phyloP scores from a whole-genome alignment of 148 eudicot genomes.

The Hydrangea macrophylla region DNA sequence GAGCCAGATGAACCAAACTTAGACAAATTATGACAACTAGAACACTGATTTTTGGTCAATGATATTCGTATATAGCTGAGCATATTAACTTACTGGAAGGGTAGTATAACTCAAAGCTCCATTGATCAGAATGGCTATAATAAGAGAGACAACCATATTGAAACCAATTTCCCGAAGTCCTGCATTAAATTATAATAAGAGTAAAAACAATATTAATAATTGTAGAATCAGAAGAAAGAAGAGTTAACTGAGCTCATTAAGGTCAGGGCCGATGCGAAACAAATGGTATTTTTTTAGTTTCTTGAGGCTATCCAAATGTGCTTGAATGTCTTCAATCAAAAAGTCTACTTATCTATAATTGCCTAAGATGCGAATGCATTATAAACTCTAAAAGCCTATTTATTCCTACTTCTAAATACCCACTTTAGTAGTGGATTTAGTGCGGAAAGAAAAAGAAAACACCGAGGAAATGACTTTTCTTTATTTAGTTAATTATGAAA shows the following conservation, averaged over 20 bases:
- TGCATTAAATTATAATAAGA: constrained; percentile 10
- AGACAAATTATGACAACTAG: too few species aligned
- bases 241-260: not conserved
- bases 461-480: too few species aligned
- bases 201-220: not conserved
- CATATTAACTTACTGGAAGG: constrained; percentile 62
- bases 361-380: too few species aligned
- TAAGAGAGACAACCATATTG: constrained; percentile 45
- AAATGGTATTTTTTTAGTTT: not conserved
- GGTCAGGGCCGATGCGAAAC: too few species aligned
- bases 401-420: too few species aligned
- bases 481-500: too few species aligned
- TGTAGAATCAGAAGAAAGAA: not conserved
- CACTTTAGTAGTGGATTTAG: too few species aligned
- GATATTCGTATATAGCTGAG: too few species aligned
- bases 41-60: too few species aligned
- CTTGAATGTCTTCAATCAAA: not conserved
- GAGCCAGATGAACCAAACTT: too few species aligned
- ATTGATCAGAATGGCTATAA: constrained; percentile 51
- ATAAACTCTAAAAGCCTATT: too few species aligned
- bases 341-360: too few species aligned
- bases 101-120: constrained; percentile 65
- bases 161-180: constrained; percentile 75
- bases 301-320: not conserved
- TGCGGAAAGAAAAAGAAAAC: not conserved